A percentile compares a stretch with the other conserved stretches of the same genome.
phyloP scores from a whole-genome alignment of 495 filamentous ascomycete genomes.

The Xylaria curta region DNA sequence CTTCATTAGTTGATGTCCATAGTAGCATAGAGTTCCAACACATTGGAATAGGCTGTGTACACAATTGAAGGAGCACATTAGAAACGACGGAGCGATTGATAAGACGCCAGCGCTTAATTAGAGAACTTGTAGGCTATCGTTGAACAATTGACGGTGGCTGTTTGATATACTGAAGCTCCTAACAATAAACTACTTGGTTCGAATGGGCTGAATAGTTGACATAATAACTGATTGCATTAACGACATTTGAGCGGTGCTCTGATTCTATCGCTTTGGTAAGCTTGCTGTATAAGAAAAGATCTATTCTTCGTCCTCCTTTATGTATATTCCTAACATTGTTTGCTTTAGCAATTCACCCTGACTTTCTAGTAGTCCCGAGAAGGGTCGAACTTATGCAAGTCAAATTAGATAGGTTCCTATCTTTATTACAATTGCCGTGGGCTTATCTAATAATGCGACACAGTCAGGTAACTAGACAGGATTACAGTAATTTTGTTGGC shows the following conservation, averaged over 20 bases:
- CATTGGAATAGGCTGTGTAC: neutral
- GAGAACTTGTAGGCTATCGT: neutral
- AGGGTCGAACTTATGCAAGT: neutral
- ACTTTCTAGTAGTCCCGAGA: neutral
- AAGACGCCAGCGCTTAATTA: slow-evolving; percentile 7
- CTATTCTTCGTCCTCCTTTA: neutral
- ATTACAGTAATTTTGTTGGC: neutral
- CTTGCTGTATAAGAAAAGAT: neutral
- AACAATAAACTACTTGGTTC: neutral
- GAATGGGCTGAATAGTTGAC: neutral
- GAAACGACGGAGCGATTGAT: neutral
- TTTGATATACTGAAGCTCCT: neutral
- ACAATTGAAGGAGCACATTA: neutral
- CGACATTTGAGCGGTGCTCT: neutral
- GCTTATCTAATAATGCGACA: slow-evolving; percentile 10
- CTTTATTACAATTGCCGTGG: neutral
- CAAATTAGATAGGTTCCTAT: neutral
- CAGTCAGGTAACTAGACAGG: neutral
- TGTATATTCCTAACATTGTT: neutral
- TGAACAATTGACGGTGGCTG: neutral
- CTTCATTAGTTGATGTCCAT: neutral
- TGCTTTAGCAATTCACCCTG: neutral
- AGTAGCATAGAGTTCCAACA: neutral
- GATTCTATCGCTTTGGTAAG: neutral
- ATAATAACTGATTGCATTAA: neutral